Percentiles rank a stretch among this genome's conserved stretches.
Evolutionary conservation across 345 rosid genomes (phyloP).

Genomic region (Hypericum androsaemum): DNA sequence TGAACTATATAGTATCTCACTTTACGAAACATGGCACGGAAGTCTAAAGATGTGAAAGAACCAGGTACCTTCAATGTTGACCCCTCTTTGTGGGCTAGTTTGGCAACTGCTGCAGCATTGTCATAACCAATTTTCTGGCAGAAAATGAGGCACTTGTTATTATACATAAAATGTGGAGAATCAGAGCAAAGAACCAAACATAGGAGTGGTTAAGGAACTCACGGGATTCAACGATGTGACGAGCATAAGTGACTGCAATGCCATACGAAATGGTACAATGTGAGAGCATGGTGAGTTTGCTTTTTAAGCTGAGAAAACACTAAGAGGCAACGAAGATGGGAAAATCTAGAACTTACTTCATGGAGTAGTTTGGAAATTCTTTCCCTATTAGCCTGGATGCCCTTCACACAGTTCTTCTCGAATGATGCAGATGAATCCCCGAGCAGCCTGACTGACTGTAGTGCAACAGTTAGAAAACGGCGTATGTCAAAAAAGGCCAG

Average conservation of each 20-base stretch:
- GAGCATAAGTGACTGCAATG: conserved; percentile 85
- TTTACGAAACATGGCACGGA: too few relatives aligned
- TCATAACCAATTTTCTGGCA: conserved; percentile 89
- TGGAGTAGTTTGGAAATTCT: conserved; percentile 81
- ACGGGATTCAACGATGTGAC: conserved; percentile 97
- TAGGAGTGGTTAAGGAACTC: conserved; percentile 24
- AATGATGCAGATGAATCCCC: conserved; percentile 96
- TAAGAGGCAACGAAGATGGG: too few relatives aligned
- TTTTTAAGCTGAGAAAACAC: background rate
- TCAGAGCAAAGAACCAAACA: conserved; percentile 1
- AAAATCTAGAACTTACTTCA: conserved; percentile 41
- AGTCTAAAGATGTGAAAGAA: background rate
- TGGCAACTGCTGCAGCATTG: conserved; percentile 97
- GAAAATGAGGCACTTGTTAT: conserved; percentile 5
- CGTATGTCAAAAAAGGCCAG: background rate
- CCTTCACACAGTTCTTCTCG: conserved; percentile 82
- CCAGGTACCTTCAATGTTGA: conserved; percentile 61
- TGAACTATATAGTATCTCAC: too few relatives aligned
- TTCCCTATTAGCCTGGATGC: conserved; percentile 82
- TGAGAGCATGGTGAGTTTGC: conserved; percentile 10
- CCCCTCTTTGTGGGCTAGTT: conserved; percentile 96
- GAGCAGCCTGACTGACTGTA: conserved; percentile 68
- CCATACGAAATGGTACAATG: conserved; percentile 18
- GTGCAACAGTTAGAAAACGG: conserved; percentile 7
- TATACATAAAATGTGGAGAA: background rate